Conservation (phyloP, 208 protist genomes). For the Phytomonas francai region DNA sequence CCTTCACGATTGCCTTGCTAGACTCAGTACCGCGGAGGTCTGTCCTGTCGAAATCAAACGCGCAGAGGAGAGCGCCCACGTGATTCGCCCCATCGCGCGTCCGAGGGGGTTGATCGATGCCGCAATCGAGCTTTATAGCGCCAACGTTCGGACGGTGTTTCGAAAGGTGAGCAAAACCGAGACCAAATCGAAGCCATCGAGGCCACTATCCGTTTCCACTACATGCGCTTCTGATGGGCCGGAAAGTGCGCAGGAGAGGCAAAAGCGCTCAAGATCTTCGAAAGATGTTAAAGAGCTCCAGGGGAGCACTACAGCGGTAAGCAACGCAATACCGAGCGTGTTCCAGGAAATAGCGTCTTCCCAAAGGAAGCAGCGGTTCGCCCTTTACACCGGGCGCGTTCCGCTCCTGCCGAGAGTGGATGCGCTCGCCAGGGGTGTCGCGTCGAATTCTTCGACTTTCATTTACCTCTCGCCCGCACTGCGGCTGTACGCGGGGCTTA, state of each 20-base stretch:
- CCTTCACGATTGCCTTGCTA: not conserved
- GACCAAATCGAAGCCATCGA: not conserved
- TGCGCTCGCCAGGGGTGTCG: constrained; percentile 6
- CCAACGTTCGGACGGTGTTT: not conserved
- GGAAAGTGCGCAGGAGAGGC: not conserved
- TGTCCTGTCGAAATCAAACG: not conserved
- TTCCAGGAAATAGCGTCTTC: constrained; percentile 5
- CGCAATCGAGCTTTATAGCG: not conserved
- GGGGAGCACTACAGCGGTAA: not conserved
- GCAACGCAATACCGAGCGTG: constrained; percentile 1
- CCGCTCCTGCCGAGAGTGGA: constrained; percentile 40
- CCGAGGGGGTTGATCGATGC: not conserved
- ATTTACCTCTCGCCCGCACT: constrained; percentile 52
- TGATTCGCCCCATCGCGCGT: not conserved
- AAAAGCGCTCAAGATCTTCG: not conserved
- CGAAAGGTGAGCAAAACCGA: not conserved
- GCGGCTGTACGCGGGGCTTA: constrained; percentile 34
- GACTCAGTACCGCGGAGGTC: not conserved
- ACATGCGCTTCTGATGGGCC: not conserved
- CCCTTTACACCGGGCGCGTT: constrained; percentile 43
- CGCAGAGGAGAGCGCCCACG: not conserved
- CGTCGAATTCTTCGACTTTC: not conserved
- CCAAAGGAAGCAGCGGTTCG: constrained; percentile 41
- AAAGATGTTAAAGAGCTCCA: not conserved
- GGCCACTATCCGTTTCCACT: not conserved